phyloP scores from a whole-genome alignment of 495 filamentous ascomycete genomes.

The Schizothecium vesticola region DNA sequence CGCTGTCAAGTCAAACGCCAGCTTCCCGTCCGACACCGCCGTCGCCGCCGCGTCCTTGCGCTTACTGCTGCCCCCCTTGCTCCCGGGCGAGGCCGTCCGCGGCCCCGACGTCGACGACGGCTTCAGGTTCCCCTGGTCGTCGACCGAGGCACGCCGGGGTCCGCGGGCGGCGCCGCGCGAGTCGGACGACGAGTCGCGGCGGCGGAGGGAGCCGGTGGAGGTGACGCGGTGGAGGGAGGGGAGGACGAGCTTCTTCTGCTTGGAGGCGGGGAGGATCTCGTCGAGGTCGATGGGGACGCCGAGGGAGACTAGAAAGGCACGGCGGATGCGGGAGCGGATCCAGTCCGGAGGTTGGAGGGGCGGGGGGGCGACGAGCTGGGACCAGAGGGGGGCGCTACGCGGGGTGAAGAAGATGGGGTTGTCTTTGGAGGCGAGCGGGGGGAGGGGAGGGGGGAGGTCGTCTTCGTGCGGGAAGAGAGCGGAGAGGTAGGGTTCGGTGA shows the following conservation, averaged over 20 bases:
- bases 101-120: neutral
- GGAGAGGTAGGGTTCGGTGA: constrained; percentile 49
- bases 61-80: neutral
- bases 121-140: constrained; percentile 46
- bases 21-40: constrained; percentile 32
- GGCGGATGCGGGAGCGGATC: constrained; percentile 93
- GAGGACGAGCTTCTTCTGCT: constrained; percentile 95
- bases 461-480: constrained; percentile 53
- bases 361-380: constrained; percentile 89
- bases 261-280: constrained; percentile 91
- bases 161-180: constrained; percentile 47
- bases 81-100: constrained; percentile 21
- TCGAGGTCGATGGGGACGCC: constrained; percentile 96
- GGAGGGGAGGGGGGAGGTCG: constrained; percentile 43
- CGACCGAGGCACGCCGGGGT: constrained; percentile 51
- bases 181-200: constrained; percentile 37
- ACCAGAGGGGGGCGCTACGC: constrained; percentile 84
- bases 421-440: constrained; percentile 36
- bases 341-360: constrained; percentile 95
- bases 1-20: constrained; percentile 69
- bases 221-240: constrained; percentile 68
- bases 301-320: constrained; percentile 91
- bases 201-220: constrained; percentile 47
- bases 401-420: constrained; percentile 62
- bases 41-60: constrained; percentile 55